A percentile compares a stretch with the other conserved stretches of the same genome.
phyloP scores from a whole-genome alignment of 805 yeast species.

The Pichia scutulata region DNA sequence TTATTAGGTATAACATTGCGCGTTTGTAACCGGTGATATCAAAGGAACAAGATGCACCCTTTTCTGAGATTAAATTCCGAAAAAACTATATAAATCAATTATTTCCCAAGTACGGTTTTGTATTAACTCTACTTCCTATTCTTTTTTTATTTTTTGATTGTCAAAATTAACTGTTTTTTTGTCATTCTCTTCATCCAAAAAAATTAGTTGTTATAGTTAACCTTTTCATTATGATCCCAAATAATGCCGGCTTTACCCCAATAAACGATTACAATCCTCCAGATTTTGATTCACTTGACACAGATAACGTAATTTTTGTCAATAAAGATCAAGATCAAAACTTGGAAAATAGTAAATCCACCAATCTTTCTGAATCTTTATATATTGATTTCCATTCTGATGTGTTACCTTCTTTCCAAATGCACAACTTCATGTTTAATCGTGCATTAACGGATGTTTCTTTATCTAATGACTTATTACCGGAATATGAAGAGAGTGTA shows the following conservation, averaged over 20 bases:
- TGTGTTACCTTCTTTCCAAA: conserved; percentile 53
- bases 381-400: not conserved
- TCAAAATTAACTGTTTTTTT: not conserved
- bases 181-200: not conserved
- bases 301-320: not conserved
- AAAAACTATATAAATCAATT: not conserved
- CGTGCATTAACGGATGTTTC: conserved; percentile 13
- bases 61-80: too few species aligned
- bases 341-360: not conserved
- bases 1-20: not conserved
- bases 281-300: not conserved
- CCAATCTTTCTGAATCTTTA: not conserved
- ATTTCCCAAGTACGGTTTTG: too few species aligned
- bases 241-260: not conserved
- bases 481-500: conserved; percentile 16
- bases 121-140: too few species aligned
- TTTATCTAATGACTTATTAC: conserved; percentile 10
- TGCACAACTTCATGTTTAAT: conserved; percentile 40
- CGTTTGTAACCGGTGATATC: too few species aligned
- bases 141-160: too few species aligned
- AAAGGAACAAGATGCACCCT: too few species aligned
- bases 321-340: not conserved
- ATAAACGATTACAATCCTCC: not conserved
- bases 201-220: not conserved
- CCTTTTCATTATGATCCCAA: not conserved